Percentiles rank a stretch among this genome's conserved stretches.
Conservation (phyloP, 805 yeast genomes). For the Hanseniaspora valbyensis region DNA sequence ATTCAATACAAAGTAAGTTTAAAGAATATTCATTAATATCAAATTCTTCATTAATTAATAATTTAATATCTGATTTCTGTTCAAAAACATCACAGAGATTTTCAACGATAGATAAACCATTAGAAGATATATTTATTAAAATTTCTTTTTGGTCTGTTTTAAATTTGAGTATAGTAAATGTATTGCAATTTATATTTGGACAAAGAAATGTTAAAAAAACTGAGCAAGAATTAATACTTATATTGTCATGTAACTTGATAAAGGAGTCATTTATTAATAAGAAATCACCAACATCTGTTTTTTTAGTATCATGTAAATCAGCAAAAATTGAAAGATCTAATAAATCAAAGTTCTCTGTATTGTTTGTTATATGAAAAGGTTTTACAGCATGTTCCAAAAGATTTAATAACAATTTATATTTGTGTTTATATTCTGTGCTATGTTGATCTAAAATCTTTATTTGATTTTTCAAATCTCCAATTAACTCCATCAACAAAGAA, state of each 20-base stretch:
- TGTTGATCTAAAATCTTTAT: not conserved
- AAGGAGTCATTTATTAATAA: not conserved
- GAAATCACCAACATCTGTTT: not conserved
- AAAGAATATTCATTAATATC: not conserved
- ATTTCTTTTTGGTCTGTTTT: not conserved
- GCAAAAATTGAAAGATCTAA: not conserved
- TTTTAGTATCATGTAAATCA: not conserved
- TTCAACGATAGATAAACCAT: not conserved
- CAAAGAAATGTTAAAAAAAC: not conserved
- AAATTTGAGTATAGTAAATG: not conserved
- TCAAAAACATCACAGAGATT: not conserved
- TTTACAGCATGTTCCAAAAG: not conserved
- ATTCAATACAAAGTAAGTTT: not conserved
- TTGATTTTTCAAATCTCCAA: not conserved
- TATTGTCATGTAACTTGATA: not conserved
- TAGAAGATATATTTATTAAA: not conserved
- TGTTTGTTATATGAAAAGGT: not conserved
- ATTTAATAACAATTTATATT: not conserved
- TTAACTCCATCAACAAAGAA: not conserved
- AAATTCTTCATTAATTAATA: not conserved
- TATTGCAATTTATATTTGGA: not conserved
- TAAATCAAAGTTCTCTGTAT: not conserved
- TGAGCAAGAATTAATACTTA: no score
- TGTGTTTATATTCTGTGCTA: not conserved
- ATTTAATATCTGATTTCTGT: not conserved